These are phyloP conservation scores for Microcera coccophila DNA, from an alignment of 2,329 filamentous ascomycete species.

Conservation along the genomic window DNA sequence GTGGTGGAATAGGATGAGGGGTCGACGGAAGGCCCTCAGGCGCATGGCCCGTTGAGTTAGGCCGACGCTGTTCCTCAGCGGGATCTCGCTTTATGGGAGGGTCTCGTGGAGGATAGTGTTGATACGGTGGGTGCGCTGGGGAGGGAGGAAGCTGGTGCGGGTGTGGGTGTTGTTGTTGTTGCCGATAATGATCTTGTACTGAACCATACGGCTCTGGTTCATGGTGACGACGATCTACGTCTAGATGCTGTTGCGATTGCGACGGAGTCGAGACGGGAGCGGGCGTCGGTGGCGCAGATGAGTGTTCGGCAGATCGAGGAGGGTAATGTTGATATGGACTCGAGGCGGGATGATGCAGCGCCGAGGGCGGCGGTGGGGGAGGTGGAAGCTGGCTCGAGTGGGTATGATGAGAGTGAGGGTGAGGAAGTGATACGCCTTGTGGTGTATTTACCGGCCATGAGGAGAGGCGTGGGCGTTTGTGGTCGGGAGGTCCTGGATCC, in stretches of 20 bases:
- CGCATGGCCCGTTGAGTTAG: slow-evolving; percentile 50
- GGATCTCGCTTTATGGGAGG: slow-evolving; percentile 55
- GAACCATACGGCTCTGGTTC: slow-evolving; percentile 53
- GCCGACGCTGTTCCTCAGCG: slow-evolving; percentile 48
- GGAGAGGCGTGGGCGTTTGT: slow-evolving; percentile 55
- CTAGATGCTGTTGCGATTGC: slow-evolving; percentile 29
- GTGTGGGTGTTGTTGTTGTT: slow-evolving; percentile 33
- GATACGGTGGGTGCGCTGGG: slow-evolving; percentile 43
- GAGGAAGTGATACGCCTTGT: slow-evolving; percentile 46
- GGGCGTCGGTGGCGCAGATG: slow-evolving; percentile 29
- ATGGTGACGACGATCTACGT: slow-evolving; percentile 54
- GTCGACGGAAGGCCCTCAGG: slow-evolving; percentile 32
- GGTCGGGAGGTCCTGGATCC: slow-evolving; percentile 57
- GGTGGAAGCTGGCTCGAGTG: slow-evolving; percentile 29
- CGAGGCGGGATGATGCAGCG: slow-evolving; percentile 32
- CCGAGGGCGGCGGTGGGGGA: slow-evolving; percentile 26
- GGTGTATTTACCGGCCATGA: slow-evolving; percentile 47
- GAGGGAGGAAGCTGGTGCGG: slow-evolving; percentile 36
- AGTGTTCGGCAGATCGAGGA: slow-evolving; percentile 32
- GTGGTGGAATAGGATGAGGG: slow-evolving; percentile 30
- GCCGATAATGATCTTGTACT: slow-evolving; percentile 50
- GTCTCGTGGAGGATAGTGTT: slow-evolving; percentile 46
- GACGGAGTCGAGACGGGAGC: slow-evolving; percentile 29
- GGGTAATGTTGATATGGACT: slow-evolving; percentile 41
- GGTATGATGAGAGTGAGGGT: slow-evolving; percentile 26